Percentiles rank a stretch among this genome's conserved stretches.
Conservation (phyloP, 176 grass and related monocot genomes). For the Eragrostis curvula region DNA sequence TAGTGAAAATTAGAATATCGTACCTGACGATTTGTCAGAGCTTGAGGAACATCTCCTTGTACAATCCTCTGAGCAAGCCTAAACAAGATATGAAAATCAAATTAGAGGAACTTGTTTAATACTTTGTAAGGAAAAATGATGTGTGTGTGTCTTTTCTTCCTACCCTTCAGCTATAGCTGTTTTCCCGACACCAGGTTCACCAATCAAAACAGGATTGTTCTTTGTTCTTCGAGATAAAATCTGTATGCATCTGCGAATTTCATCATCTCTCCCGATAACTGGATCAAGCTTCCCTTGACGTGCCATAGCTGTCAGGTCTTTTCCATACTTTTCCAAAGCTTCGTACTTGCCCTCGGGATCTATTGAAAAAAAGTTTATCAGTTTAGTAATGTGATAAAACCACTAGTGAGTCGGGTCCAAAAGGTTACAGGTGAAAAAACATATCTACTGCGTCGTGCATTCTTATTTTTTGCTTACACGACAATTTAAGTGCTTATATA, state of each 20-base stretch:
- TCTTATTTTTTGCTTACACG: neutral
- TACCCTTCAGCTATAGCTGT: conserved; percentile 99
- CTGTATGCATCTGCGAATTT: conserved; percentile 98
- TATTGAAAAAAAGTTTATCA: conserved; percentile 41
- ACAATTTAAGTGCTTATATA: neutral
- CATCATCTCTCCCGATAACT: conserved; percentile 98
- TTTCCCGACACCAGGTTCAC: conserved; percentile 99
- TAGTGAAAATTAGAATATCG: conserved; percentile 11
- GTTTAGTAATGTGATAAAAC: neutral
- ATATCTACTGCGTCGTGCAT: neutral
- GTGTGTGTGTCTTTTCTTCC: neutral
- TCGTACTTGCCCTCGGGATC: conserved; percentile 98
- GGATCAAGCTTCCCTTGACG: conserved; percentile 97
- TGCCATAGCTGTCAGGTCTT: conserved; percentile 95
- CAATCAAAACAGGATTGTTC: conserved; percentile 98
- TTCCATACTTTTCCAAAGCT: conserved; percentile 97
- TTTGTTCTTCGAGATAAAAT: conserved; percentile 98
- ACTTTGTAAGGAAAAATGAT: conserved; percentile 10
- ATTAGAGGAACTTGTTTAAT: conserved; percentile 28
- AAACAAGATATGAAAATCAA: conserved; percentile 40
- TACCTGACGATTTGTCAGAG: conserved; percentile 88
- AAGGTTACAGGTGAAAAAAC: neutral
- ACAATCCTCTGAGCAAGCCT: conserved; percentile 99
- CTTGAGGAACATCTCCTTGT: conserved; percentile 96
- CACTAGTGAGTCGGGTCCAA: neutral